Evolutionary conservation across 2,329 filamentous ascomycete species (phyloP).

Genomic region (Colletotrichum gloeosporioides): DNA sequence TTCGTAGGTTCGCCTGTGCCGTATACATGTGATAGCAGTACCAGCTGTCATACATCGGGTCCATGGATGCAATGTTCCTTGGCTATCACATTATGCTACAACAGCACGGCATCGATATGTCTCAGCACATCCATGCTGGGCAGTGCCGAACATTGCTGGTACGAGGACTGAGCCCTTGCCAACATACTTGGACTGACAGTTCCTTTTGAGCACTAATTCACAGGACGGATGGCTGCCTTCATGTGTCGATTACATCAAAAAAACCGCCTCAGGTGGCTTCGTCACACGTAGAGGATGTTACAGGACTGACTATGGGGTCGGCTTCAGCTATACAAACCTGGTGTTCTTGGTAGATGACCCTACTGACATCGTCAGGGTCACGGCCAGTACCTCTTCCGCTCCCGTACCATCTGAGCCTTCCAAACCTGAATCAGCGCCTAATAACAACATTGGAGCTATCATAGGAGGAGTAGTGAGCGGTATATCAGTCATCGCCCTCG

Average conservation of each 20-base stretch:
- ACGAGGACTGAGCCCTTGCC: accelerated
- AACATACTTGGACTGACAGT: not conserved
- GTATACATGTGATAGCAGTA: not conserved
- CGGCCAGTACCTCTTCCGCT: not conserved
- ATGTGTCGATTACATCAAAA: not conserved
- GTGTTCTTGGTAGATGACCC: not conserved
- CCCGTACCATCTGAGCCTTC: not conserved
- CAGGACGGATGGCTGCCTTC: not conserved
- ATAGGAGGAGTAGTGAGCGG: not conserved
- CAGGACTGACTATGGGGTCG: not conserved
- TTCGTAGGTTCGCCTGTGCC: not conserved
- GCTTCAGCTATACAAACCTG: not conserved
- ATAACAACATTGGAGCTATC: not conserved
- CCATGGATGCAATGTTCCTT: accelerated
- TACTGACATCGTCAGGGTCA: not conserved
- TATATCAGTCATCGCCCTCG: not conserved
- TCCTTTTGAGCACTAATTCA: not conserved
- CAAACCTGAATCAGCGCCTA: not conserved
- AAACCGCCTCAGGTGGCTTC: not conserved
- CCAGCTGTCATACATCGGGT: not conserved
- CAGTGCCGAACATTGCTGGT: not conserved
- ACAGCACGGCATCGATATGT: not conserved
- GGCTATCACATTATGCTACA: not conserved
- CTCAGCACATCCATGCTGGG: not conserved
- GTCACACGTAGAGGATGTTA: not conserved